A percentile compares a stretch with the other conserved stretches of the same genome.
Conservation (phyloP, 257 asterid species). For the Cordia subcordata region DNA sequence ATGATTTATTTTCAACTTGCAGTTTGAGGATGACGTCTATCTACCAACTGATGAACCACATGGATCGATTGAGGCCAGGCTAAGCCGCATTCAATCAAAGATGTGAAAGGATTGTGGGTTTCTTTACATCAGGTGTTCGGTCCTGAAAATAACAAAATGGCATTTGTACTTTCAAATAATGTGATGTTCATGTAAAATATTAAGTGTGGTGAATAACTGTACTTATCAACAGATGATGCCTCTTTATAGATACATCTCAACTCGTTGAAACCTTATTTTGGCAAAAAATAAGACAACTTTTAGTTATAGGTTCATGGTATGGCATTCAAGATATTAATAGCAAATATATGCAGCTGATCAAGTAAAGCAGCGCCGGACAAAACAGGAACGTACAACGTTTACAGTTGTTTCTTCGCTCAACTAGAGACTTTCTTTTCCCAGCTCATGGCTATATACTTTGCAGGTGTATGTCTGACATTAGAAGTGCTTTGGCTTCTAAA, state of each 20-base stretch:
- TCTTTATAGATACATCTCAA: too few species aligned
- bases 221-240: too few species aligned
- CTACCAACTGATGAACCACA: constrained; percentile 95
- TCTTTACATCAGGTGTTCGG: not conserved
- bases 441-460: too few species aligned
- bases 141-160: not conserved
- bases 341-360: not conserved
- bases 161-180: not conserved
- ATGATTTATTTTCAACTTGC: constrained; percentile 9
- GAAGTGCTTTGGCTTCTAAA: not conserved
- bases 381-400: not conserved
- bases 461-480: too few species aligned
- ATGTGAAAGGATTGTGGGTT: constrained; percentile 34
- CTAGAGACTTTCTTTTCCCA: not conserved
- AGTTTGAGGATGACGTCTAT: constrained; percentile 90
- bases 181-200: too few species aligned
- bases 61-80: constrained; percentile 85
- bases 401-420: not conserved
- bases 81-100: constrained; percentile 69
- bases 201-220: too few species aligned
- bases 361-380: not conserved
- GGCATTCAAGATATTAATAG: too few species aligned
- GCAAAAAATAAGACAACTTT: too few species aligned
- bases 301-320: too few species aligned
- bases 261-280: too few species aligned